These are phyloP conservation scores for Colletotrichum higginsianum DNA, from an alignment of 2,329 filamentous ascomycete genomes.

Conservation along the genomic window DNA sequence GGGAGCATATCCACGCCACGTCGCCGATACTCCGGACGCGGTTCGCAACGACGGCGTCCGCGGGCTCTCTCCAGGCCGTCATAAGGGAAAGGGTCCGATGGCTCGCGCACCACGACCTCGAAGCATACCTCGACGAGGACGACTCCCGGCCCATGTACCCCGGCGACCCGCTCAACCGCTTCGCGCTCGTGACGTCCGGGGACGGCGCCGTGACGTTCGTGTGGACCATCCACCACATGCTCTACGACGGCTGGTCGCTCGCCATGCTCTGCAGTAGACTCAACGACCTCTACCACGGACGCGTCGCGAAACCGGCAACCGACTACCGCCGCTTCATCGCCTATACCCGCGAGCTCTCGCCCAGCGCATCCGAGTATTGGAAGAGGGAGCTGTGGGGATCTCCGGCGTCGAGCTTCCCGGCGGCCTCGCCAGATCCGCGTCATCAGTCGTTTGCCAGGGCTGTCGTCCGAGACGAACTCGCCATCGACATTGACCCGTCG, in stretches of 20 bases:
- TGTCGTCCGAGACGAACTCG: conserved; percentile 15
- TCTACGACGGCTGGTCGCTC: conserved; percentile 36
- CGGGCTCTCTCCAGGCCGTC: conserved; percentile 66
- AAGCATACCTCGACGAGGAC: conserved; percentile 26
- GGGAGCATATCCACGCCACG: conserved; percentile 41
- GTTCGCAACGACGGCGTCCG: conserved; percentile 38
- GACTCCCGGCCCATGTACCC: conserved; percentile 43
- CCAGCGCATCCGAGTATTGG: conserved; percentile 4
- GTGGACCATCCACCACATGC: conserved; percentile 43
- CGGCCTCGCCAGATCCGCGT: background rate
- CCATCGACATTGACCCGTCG: background rate
- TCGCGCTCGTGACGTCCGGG: conserved; percentile 36
- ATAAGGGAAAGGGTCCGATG: conserved; percentile 8
- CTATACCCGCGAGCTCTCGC: background rate
- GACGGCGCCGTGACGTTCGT: conserved; percentile 35
- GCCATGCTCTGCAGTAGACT: conserved; percentile 24
- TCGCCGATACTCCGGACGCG: conserved; percentile 45
- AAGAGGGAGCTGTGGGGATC: background rate
- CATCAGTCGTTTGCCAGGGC: conserved; percentile 25
- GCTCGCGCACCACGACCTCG: conserved; percentile 23
- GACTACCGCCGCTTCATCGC: conserved; percentile 31
- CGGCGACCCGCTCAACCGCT: conserved; percentile 44
- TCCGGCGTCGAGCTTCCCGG: conserved; percentile 11
- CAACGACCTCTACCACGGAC: conserved; percentile 6
- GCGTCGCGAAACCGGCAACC: background rate